Conservation (phyloP, 768 basidiomycete species). For the Tremella fuciformis region DNA sequence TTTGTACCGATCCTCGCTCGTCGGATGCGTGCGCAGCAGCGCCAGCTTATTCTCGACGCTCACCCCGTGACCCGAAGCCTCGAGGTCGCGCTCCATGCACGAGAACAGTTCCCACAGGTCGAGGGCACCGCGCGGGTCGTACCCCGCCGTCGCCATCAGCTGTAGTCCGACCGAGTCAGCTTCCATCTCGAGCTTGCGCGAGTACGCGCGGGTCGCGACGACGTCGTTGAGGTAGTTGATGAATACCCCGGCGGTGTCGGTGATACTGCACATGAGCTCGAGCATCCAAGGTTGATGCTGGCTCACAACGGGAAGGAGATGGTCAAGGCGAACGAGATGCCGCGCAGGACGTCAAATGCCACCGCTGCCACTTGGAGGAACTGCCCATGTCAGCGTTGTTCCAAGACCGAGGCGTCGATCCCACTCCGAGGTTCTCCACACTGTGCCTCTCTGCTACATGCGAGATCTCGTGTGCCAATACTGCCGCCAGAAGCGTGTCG, state of each 20-base stretch:
- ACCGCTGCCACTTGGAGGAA: constrained; percentile 55
- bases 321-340: constrained; percentile 54
- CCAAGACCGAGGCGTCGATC: constrained; percentile 1
- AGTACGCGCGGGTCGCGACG: constrained; percentile 54
- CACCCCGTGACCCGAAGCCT: constrained; percentile 37
- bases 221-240: constrained; percentile 54
- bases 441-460: constrained; percentile 55
- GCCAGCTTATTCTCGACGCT: constrained; percentile 51
- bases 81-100: constrained; percentile 54
- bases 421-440: constrained; percentile 55
- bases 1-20: constrained; percentile 51
- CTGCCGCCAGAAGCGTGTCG: constrained; percentile 54
- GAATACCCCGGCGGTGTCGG: constrained; percentile 52
- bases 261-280: constrained; percentile 36
- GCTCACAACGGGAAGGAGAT: constrained; percentile 55
- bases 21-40: constrained; percentile 55
- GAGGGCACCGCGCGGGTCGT: constrained; percentile 53
- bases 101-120: constrained; percentile 56
- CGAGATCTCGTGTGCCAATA: constrained; percentile 55
- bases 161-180: constrained; percentile 55
- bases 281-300: not conserved
- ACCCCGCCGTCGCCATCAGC: constrained; percentile 56
- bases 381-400: constrained; percentile 27
- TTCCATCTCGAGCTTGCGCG: constrained; percentile 55
- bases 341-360: constrained; percentile 55